Conservation (phyloP, 495 filamentous ascomycete species). For the Xylaria curta region DNA sequence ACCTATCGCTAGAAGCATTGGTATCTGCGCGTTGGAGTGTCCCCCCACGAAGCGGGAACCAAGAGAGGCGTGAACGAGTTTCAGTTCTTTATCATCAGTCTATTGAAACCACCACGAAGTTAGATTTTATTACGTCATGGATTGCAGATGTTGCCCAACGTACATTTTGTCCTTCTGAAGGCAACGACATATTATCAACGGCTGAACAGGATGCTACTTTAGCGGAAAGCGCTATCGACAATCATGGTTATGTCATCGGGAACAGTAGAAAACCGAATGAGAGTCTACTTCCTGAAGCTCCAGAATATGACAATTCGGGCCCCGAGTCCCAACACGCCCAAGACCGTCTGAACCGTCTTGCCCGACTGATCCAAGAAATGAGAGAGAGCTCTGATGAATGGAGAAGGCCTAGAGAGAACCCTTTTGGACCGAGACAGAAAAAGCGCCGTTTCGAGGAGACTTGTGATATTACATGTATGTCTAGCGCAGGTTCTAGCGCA, state of each 20-base stretch:
- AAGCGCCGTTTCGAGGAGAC: neutral
- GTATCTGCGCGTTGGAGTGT: neutral
- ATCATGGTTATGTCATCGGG: neutral
- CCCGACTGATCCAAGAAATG: too few relatives aligned
- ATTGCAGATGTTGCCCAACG: slow-evolving; percentile 4
- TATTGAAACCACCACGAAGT: neutral
- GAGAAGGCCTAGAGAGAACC: too few relatives aligned
- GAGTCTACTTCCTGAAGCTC: neutral
- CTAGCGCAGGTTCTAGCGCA: neutral
- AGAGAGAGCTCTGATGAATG: too few relatives aligned
- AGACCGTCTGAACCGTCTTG: too few relatives aligned
- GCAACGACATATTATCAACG: neutral
- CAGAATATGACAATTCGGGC: neutral
- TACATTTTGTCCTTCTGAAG: neutral
- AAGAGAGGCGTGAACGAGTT: too few relatives aligned
- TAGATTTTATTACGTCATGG: neutral
- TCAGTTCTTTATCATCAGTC: too few relatives aligned
- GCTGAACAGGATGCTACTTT: neutral
- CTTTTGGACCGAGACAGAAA: too few relatives aligned
- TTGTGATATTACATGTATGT: too few relatives aligned
- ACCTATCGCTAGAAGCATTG: neutral
- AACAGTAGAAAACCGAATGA: neutral
- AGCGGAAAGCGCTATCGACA: neutral
- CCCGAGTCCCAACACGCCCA: too few relatives aligned
- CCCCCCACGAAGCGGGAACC: neutral